These are phyloP conservation scores for Phytopythium delawarense DNA, from an alignment of 352 stramenopile species.

Conservation along the genomic window DNA sequence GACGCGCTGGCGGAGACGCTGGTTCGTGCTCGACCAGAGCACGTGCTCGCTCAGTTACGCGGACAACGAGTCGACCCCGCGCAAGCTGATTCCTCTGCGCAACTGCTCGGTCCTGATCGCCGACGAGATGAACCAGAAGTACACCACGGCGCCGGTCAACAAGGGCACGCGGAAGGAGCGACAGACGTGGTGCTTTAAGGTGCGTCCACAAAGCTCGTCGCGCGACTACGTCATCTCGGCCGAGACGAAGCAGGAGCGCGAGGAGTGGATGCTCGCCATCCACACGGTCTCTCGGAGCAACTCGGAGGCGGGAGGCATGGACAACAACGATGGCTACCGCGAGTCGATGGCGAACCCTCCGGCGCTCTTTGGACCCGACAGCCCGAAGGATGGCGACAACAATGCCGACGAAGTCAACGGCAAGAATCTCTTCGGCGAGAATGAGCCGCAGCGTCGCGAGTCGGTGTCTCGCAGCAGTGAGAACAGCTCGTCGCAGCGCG, in stretches of 20 bases:
- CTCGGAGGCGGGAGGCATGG: constrained; percentile 13
- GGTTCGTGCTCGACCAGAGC: constrained; percentile 77
- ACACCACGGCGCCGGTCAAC: constrained; percentile 82
- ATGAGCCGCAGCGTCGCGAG: constrained; percentile 42
- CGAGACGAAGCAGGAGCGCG: constrained; percentile 86
- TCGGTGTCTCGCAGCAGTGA: constrained; percentile 54
- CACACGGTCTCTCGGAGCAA: constrained; percentile 39
- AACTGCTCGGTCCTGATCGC: constrained; percentile 68
- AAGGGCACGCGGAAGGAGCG: constrained; percentile 75
- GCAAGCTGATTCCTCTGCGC: constrained; percentile 69
- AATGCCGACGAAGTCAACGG: constrained; percentile 47
- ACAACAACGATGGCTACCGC: constrained; percentile 19
- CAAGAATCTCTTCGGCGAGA: constrained; percentile 28
- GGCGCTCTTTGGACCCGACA: constrained; percentile 17
- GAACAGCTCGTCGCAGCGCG: constrained; percentile 44
- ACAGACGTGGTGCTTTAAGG: constrained; percentile 86
- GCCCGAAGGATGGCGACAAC: constrained; percentile 31
- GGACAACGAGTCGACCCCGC: constrained; percentile 57
- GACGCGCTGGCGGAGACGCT: constrained; percentile 71
- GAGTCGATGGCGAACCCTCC: constrained; percentile 12
- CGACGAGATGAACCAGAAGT: constrained; percentile 85
- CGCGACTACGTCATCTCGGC: constrained; percentile 82
- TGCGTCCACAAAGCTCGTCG: constrained; percentile 65
- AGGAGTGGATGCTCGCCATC: constrained; percentile 88
- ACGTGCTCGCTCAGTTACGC: constrained; percentile 80